These are phyloP conservation scores for Rubia occidens DNA, from an alignment of 305 asterid genomes.

Conservation along the genomic window DNA sequence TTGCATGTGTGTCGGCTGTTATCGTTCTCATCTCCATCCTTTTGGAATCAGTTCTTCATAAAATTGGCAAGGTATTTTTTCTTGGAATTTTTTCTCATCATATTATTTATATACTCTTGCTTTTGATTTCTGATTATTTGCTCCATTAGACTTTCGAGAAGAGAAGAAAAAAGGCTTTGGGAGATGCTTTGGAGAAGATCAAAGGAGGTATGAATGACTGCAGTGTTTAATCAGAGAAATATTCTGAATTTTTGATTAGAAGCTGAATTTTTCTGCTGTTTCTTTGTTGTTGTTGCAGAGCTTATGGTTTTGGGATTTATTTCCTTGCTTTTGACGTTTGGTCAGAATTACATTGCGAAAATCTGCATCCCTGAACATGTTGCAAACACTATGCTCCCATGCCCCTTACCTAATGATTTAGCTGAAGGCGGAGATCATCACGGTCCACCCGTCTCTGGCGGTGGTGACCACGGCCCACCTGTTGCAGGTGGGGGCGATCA, in stretches of 20 bases:
- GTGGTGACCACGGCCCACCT: background rate
- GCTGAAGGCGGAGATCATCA: background rate
- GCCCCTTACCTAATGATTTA: conserved; percentile 16
- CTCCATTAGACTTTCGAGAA: conserved; percentile 51
- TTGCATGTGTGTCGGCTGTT: conserved; percentile 39
- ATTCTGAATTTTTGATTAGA: background rate
- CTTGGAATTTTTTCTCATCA: background rate
- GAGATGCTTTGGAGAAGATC: conserved; percentile 90
- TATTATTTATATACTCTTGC: background rate
- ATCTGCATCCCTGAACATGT: conserved; percentile 41
- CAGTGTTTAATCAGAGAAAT: background rate
- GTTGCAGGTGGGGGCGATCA: background rate
- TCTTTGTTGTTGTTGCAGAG: conserved; percentile 33
- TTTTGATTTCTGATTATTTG: background rate
- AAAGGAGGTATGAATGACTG: conserved; percentile 48
- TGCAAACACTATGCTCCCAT: conserved; percentile 63
- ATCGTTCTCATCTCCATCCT: conserved; percentile 40
- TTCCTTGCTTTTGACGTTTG: conserved; percentile 49
- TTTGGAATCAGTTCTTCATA: conserved; percentile 43
- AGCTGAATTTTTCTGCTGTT: background rate
- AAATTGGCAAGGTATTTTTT: conserved; percentile 28
- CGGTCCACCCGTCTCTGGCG: background rate
- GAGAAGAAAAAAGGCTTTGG: conserved; percentile 54
- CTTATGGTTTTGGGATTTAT: conserved; percentile 79
- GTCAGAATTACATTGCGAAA: conserved; percentile 46